Percentiles rank a stretch among this genome's conserved stretches.
These are phyloP conservation scores for Ceratocystis ficicola DNA, from an alignment of 2,329 filamentous ascomycete genomes.

Conservation along the genomic window DNA sequence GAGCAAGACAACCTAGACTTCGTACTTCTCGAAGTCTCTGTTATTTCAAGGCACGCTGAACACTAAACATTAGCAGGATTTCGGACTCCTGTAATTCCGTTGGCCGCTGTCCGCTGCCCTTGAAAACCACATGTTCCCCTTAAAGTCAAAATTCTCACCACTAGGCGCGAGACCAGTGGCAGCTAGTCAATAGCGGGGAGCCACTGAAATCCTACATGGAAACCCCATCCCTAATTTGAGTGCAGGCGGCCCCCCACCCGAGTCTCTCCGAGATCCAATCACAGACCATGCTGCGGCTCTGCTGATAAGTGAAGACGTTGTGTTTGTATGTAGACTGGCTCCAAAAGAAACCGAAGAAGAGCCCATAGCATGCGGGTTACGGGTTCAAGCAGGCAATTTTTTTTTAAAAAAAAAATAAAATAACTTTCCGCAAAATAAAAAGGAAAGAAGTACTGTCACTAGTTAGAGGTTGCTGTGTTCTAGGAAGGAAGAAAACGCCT, in stretches of 20 bases:
- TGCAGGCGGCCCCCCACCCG: background rate
- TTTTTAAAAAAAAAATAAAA: background rate
- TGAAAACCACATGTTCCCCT: background rate
- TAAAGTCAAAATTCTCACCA: conserved; percentile 1
- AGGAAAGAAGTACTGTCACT: background rate
- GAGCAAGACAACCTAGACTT: background rate
- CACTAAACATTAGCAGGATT: background rate
- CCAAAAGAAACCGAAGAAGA: background rate
- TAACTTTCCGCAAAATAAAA: background rate
- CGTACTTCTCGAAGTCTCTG: background rate
- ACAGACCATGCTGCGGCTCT: conserved; percentile 13
- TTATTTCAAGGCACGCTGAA: background rate
- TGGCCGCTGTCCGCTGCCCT: background rate
- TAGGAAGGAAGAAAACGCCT: conserved; percentile 1
- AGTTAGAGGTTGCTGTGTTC: background rate
- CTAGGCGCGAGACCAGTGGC: background rate
- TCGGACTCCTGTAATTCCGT: background rate
- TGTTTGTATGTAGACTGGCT: background rate
- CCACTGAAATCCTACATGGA: background rate
- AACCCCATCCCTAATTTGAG: background rate
- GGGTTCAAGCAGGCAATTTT: background rate
- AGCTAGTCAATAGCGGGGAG: background rate
- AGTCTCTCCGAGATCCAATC: conserved; percentile 13
- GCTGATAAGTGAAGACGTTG: background rate
- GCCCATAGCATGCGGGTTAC: background rate